These are phyloP conservation scores for Ganoderma multipileum DNA, from an alignment of 1,284 basidiomycete genomes.

Conservation along the genomic window DNA sequence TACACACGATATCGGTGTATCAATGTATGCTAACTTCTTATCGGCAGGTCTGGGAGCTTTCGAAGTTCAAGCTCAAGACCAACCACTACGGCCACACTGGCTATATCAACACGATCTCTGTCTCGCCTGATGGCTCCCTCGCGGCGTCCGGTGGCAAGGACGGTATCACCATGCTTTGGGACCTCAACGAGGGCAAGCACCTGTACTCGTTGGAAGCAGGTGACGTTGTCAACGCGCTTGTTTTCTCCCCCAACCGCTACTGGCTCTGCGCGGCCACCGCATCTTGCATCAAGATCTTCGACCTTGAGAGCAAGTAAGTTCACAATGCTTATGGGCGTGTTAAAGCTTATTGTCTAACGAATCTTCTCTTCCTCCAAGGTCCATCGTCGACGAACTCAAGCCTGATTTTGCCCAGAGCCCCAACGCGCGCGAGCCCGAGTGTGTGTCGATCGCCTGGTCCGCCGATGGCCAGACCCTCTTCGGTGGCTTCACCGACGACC, in stretches of 20 bases:
- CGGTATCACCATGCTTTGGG: slow-evolving; percentile 99
- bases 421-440: slow-evolving; percentile 90
- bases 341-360: neutral
- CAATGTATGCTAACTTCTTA: slow-evolving; percentile 23
- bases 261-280: slow-evolving; percentile 99
- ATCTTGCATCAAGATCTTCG: slow-evolving; percentile 99
- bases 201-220: slow-evolving; percentile 99
- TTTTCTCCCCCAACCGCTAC: slow-evolving; percentile 99
- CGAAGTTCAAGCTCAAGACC: slow-evolving; percentile 99
- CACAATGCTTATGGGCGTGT: neutral
- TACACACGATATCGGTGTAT: neutral
- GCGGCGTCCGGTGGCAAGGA: slow-evolving; percentile 99
- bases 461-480: slow-evolving; percentile 98
- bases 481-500: slow-evolving; percentile 93
- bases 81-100: slow-evolving; percentile 99
- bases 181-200: slow-evolving; percentile 99
- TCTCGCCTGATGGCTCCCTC: slow-evolving; percentile 98
- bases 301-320: slow-evolving; percentile 95
- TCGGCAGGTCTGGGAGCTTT: slow-evolving; percentile 97
- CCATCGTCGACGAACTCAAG: slow-evolving; percentile 98
- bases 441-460: slow-evolving; percentile 98
- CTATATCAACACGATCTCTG: slow-evolving; percentile 99
- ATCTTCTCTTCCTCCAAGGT: slow-evolving; percentile 55
- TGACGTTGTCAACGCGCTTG: slow-evolving; percentile 98
- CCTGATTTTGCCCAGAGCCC: slow-evolving; percentile 87